Conservation (phyloP, 306 rosid species). For the Arachis hypogaea region DNA sequence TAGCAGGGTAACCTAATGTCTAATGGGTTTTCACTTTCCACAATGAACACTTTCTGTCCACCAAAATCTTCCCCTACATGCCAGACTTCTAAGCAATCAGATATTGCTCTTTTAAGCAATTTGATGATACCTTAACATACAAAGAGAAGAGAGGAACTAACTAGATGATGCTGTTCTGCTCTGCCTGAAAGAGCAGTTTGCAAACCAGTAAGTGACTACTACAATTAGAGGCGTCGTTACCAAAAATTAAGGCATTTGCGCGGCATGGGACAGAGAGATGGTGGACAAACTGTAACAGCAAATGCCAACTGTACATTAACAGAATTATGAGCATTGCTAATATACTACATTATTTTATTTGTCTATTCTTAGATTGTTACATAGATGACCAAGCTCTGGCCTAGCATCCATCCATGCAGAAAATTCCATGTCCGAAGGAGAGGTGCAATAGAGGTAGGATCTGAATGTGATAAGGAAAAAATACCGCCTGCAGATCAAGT, state of each 20-base stretch:
- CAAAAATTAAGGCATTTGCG: slow-evolving; percentile 8
- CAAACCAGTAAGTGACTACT: not conserved
- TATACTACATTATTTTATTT: slow-evolving; percentile 57
- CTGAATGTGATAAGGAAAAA: slow-evolving; percentile 81
- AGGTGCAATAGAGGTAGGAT: slow-evolving; percentile 79
- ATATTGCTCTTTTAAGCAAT: slow-evolving; percentile 21
- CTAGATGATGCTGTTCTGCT: slow-evolving; percentile 30
- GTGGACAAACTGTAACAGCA: slow-evolving; percentile 25
- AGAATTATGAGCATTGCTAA: slow-evolving; percentile 34
- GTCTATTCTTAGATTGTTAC: slow-evolving; percentile 80
- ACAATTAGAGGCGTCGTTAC: slow-evolving; percentile 10
- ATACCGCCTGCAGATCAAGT: slow-evolving; percentile 67
- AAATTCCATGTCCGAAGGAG: slow-evolving; percentile 52
- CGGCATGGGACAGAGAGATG: not conserved
- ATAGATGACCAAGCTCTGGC: slow-evolving; percentile 92
- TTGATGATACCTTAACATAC: slow-evolving; percentile 23
- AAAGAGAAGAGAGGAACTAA: slow-evolving; percentile 7
- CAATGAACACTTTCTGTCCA: slow-evolving; percentile 18
- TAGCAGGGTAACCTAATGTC: slow-evolving; percentile 16
- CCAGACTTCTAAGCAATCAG: slow-evolving; percentile 23
- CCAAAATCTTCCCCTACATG: slow-evolving; percentile 21
- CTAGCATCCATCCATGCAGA: slow-evolving; percentile 81
- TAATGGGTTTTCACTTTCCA: slow-evolving; percentile 11
- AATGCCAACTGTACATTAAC: slow-evolving; percentile 48
- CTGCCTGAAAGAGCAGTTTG: slow-evolving; percentile 14